These are phyloP conservation scores for Saururus chinensis DNA, from an alignment of 164 flowering plant genomes.

Conservation along the genomic window DNA sequence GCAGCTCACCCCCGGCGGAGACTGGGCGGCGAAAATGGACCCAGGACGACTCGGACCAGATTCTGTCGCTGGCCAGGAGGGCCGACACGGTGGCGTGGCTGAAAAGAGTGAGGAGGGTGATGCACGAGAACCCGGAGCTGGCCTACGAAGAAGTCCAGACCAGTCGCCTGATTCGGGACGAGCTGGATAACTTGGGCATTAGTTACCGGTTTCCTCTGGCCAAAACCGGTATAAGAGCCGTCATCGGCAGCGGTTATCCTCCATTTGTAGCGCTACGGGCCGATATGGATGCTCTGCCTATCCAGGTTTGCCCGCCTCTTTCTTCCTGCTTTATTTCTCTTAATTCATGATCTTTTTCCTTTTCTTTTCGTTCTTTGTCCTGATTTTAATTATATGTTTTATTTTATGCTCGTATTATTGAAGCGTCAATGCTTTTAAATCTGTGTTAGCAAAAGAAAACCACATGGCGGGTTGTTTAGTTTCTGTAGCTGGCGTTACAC, in stretches of 20 bases:
- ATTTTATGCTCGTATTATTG: no score
- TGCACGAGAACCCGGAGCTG: slow-evolving; percentile 64
- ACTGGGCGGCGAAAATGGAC: not conserved
- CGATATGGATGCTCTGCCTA: slow-evolving; percentile 94
- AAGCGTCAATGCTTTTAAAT: no score
- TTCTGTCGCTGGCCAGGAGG: slow-evolving; percentile 8
- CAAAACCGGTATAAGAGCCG: slow-evolving; percentile 50
- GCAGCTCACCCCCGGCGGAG: not conserved
- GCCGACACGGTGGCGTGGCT: slow-evolving; percentile 34
- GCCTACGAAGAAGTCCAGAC: slow-evolving; percentile 57
- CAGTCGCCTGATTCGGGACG: slow-evolving; percentile 38
- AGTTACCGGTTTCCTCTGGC: slow-evolving; percentile 56
- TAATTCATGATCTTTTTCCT: no score
- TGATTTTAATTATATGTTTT: no score
- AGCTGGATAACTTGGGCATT: slow-evolving; percentile 46
- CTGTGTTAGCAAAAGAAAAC: no score
- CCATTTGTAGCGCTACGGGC: slow-evolving; percentile 83
- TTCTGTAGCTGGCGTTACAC: no score
- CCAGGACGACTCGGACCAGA: slow-evolving; percentile 2
- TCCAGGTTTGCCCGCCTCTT: slow-evolving; percentile 39
- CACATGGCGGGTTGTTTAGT: no score
- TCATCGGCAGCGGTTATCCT: slow-evolving; percentile 54
- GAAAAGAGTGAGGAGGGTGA: slow-evolving; percentile 38
- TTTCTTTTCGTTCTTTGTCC: no score
- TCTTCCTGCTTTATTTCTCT: not conserved